Evolutionary conservation across 1,284 basidiomycete species (phyloP).

Genomic region (Kalmanozyma brasiliensis): DNA sequence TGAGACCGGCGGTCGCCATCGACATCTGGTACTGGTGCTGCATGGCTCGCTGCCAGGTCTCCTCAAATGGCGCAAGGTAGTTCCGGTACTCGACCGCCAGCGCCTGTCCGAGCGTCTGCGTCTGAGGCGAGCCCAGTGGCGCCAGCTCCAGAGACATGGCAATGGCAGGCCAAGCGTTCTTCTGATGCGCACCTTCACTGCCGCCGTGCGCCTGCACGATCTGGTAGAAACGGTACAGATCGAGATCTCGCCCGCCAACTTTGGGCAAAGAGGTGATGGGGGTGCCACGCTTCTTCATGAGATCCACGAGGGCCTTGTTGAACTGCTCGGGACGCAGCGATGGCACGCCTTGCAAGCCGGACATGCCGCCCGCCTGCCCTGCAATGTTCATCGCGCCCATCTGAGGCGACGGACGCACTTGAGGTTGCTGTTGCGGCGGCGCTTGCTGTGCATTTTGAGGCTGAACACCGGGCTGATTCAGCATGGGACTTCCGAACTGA

Average conservation of each 20-base stretch:
- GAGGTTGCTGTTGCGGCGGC: conserved; percentile 32
- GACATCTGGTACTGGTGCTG: conserved; percentile 60
- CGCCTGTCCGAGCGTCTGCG: conserved; percentile 44
- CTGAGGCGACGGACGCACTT: conserved; percentile 43
- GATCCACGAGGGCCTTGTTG: conserved; percentile 58
- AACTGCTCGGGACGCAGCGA: conserved; percentile 60
- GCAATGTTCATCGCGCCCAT: conserved; percentile 31
- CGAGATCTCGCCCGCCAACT: conserved; percentile 54
- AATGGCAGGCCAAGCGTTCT: conserved; percentile 57
- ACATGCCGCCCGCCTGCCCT: conserved; percentile 30
- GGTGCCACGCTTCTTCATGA: conserved; percentile 60
- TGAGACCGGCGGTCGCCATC: conserved; percentile 42
- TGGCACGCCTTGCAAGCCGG: conserved; percentile 39
- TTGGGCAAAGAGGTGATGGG: conserved; percentile 53
- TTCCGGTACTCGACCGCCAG: conserved; percentile 55
- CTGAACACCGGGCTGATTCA: conserved; percentile 32
- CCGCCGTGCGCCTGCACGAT: conserved; percentile 62
- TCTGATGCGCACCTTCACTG: conserved; percentile 58
- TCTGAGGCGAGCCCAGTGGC: conserved; percentile 50
- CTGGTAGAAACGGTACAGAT: conserved; percentile 61
- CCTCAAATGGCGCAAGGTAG: conserved; percentile 61
- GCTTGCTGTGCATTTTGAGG: conserved; percentile 22
- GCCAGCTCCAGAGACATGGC: conserved; percentile 59
- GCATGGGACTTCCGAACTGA: conserved; percentile 47
- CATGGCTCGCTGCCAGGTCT: conserved; percentile 63